Conservation (phyloP, 176 grass and related monocot genomes). For the Lolium rigidum region DNA sequence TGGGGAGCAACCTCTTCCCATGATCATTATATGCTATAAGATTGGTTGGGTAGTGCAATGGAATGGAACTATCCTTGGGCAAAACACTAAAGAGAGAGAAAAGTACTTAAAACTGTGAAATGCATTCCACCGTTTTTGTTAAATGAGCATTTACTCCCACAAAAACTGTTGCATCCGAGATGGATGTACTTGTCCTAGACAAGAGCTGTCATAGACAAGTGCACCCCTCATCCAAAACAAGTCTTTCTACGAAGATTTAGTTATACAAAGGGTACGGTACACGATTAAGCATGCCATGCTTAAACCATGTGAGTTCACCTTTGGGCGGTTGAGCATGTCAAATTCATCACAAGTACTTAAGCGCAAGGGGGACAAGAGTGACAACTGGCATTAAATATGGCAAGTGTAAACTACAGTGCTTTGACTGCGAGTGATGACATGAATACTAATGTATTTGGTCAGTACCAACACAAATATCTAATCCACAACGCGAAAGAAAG, state of each 20-base stretch:
- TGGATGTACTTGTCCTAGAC: background rate
- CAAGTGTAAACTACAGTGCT: background rate
- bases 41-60: background rate
- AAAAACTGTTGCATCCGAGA: background rate
- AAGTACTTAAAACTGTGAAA: background rate
- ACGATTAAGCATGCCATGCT: background rate
- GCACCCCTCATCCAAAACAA: background rate
- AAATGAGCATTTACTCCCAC: background rate
- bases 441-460: no score
- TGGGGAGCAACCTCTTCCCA: no score
- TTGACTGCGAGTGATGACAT: background rate
- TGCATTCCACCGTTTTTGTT: background rate
- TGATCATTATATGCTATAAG: background rate
- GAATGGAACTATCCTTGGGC: background rate
- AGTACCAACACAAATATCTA: no score
- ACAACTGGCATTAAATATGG: background rate
- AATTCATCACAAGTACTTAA: background rate
- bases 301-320: slow-evolving; percentile 19
- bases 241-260: background rate
- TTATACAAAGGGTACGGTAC: background rate
- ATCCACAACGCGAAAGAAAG: no score
- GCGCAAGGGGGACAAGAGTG: background rate
- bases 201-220: background rate
- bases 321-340: background rate
- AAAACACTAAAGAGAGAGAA: background rate